phyloP scores from a whole-genome alignment of 179 eudicot species.

The Actinidia arguta region DNA sequence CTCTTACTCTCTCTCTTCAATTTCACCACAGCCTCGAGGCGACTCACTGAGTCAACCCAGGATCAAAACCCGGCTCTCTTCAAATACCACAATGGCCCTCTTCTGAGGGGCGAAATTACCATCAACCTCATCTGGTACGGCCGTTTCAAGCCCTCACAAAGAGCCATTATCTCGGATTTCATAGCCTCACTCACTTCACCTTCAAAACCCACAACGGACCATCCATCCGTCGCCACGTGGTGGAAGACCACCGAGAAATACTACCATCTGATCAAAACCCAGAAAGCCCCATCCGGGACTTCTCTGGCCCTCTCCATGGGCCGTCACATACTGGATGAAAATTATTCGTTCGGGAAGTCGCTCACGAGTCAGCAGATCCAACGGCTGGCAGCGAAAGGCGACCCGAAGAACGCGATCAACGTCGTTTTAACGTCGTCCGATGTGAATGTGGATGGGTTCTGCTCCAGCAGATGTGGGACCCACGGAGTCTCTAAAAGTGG shows the following conservation, averaged over 20 bases:
- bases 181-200: constrained; percentile 45
- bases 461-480: constrained; percentile 47
- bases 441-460: constrained; percentile 44
- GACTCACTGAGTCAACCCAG: constrained; percentile 15
- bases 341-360: constrained; percentile 41
- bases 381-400: constrained; percentile 40
- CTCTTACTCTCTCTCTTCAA: constrained; percentile 26
- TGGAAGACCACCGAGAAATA: constrained; percentile 52
- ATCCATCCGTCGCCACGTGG: constrained; percentile 48
- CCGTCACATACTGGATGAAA: constrained; percentile 32
- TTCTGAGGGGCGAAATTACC: constrained; percentile 54
- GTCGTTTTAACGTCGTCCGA: constrained; percentile 48
- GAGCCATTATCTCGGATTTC: constrained; percentile 56
- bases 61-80: neutral
- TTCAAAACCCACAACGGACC: neutral
- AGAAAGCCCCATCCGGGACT: constrained; percentile 11
- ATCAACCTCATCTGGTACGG: constrained; percentile 85
- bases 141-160: constrained; percentile 62
- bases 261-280: constrained; percentile 27
- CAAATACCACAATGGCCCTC: constrained; percentile 70
- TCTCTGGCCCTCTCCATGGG: constrained; percentile 30
- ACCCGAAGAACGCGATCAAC: constrained; percentile 34
- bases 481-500: constrained; percentile 38
- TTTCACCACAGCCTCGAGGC: constrained; percentile 33
- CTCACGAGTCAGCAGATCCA: constrained; percentile 30